These are phyloP conservation scores for Polygonum aviculare DNA, from an alignment of 148 eudicot genomes.

Conservation along the genomic window DNA sequence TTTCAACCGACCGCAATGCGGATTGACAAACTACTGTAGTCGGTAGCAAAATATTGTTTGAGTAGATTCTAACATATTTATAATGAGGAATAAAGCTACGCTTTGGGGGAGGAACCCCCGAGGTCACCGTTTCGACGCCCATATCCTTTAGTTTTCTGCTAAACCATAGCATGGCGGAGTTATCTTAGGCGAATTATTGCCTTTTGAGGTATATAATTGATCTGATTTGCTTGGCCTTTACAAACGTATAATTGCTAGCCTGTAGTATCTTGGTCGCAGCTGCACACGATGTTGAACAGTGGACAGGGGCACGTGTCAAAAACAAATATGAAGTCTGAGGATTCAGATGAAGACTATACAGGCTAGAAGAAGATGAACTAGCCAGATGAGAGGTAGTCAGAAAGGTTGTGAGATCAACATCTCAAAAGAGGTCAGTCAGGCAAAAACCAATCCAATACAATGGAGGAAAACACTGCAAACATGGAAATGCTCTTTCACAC, in stretches of 20 bases:
- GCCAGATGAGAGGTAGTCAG: slow-evolving; percentile 28
- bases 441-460: slow-evolving; percentile 9
- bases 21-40: not conserved
- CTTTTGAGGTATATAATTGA: not conserved
- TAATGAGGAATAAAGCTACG: not conserved
- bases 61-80: not conserved
- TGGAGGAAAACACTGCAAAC: too few relatives aligned
- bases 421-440: not conserved
- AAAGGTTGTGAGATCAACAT: slow-evolving; percentile 11
- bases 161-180: not conserved
- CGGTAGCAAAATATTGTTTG: not conserved
- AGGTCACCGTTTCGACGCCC: too few relatives aligned
- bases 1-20: too few relatives aligned
- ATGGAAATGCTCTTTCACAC: too few relatives aligned
- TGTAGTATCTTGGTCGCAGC: not conserved
- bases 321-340: slow-evolving; percentile 50
- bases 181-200: not conserved
- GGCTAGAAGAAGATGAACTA: slow-evolving; percentile 55
- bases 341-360: slow-evolving; percentile 85
- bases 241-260: not conserved
- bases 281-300: slow-evolving; percentile 5
- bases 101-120: too few relatives aligned
- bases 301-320: slow-evolving; percentile 23
- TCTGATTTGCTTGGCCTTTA: not conserved
- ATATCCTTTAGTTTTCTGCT: not conserved